Base-by-base conservation (phyloP, 2,329 filamentous ascomycete genomes). In the Diaporthe destruens region DNA sequence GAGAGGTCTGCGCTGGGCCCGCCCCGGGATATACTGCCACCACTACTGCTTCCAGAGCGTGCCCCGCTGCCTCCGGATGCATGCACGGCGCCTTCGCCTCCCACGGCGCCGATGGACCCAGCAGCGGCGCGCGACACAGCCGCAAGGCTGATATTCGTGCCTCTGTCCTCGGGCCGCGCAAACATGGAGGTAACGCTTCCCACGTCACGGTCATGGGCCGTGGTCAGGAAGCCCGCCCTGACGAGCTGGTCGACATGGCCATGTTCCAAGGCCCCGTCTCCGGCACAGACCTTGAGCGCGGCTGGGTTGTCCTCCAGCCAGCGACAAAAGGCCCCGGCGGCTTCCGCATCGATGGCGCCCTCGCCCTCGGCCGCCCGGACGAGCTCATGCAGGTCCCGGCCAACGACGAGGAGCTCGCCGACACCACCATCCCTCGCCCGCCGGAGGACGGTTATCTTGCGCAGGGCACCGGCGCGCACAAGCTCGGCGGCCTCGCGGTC, bases 401-500 rank as follows among this genome's bases (percentile, higher is more conserved):
- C 84, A 75, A 91, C 84, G 18, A 93, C 87, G 14, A 95, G 81
- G 1, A 88, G 89, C 79, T 95, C 92, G 16, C 91, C 91, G 61
- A 89, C 85, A 20, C 83, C 83, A 3, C 85, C 84, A 14, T 87
- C 83, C 63, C 85, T 85, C 3, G 88, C 90, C 14, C 90, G 83
- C 49, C 88, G 84, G 16, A 90, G 88, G n/a, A 94, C 87, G 2
- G 87, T 85, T 14, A 94, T 84, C 78, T 89, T 89, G 54, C 91
- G 84, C 57, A 94, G 73, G 6, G 86, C 82, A 0, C 92, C 91
- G 14, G 83, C 84, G 16, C 85, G 83, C 23, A 88, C 80, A 47
- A 94, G 84, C 76, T 90, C 87, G 4, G 88, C 90, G 25, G 93
- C 85, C 79, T 93, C 92, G 57, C 92, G 85, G 80, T 94, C 92